phyloP scores from a whole-genome alignment of 2,329 filamentous ascomycete species.

The Trichothecium roseum region DNA sequence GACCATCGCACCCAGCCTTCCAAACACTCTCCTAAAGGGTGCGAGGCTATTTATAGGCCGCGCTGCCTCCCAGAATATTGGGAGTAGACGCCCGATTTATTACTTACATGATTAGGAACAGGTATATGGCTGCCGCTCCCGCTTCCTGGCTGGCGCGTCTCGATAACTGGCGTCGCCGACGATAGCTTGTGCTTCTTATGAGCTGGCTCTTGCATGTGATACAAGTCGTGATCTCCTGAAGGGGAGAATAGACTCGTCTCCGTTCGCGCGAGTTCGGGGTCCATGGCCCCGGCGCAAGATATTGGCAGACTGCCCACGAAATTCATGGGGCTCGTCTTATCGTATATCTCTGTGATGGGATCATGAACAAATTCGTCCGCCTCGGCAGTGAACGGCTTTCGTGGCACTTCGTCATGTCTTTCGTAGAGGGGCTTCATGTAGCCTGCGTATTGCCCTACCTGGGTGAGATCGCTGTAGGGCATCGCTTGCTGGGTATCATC shows the following conservation, averaged over 20 bases:
- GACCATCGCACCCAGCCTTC: too few relatives aligned
- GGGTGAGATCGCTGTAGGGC: background rate
- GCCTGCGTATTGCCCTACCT: background rate
- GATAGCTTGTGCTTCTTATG: background rate
- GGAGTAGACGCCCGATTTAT: background rate
- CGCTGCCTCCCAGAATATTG: background rate
- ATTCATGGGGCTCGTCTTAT: background rate
- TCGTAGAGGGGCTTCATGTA: constrained; percentile 1
- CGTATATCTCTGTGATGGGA: background rate
- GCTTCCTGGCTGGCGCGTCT: background rate
- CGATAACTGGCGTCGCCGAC: background rate
- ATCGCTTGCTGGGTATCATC: background rate
- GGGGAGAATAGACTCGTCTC: too few relatives aligned
- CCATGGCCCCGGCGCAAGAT: too few relatives aligned
- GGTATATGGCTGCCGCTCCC: background rate
- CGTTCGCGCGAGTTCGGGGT: too few relatives aligned
- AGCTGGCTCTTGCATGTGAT: background rate
- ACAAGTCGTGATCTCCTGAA: too few relatives aligned
- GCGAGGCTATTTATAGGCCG: too few relatives aligned
- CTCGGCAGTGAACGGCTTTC: background rate
- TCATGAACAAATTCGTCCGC: constrained; percentile 1
- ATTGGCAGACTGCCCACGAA: too few relatives aligned
- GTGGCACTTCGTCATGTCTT: background rate
- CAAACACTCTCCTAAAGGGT: too few relatives aligned
- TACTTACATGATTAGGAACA: background rate